Evolutionary conservation across 1,139 yeast species (phyloP), one percentile per base, ranked within the genome.

Genomic region (Kluyveromyces marxianus): DNA sequence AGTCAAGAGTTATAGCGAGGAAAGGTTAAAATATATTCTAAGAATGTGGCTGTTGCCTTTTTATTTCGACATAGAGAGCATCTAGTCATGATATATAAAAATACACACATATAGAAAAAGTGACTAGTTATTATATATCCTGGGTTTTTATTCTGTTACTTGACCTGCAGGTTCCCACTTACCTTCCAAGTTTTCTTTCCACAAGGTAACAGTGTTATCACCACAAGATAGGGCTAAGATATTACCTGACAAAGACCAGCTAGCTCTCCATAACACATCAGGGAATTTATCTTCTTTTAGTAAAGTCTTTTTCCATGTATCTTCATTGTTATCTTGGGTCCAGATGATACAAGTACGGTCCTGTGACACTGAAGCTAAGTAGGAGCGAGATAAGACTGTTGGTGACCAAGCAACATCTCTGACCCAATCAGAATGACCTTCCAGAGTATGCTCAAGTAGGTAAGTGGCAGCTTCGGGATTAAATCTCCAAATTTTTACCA

Each of bases 321-420:
- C 85, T 42, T 72, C 71, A 48, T 69, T 70, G 46, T 73, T 77
- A 53, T 83, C 90, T 60, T 80, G 82, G 26, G 96, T 83, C 98
- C 98, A 92, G 63, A 92, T 86, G 53, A 89, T 75, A 47, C 94
- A 97, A 1, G 95, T 85, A 63, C 89, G 83, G 66, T 94, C 98
- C 69, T 94, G 98, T 24, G 97, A 90, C 14, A 97, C 97, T 40
- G 96, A 83, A n/a, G 98, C 98, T 60, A 92, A 85, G 66, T 89
- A 92, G 24, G 95, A 81, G 56, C 88, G 85, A 42, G 88, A 77
- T 51, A 92, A 74, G 39, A 87, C 81, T 1, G 95, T 83, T 42
- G 97, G 96, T 21, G 96, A 88, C 98, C 98, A 92, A 5, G 95
- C 90, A 49, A 92, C 97, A 66, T 92, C 99, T 65, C 98, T 81